A percentile compares a stretch with the other conserved stretches of the same genome.
Conservation (phyloP, 441 rosid species). For the Pelargonium australe region DNA sequence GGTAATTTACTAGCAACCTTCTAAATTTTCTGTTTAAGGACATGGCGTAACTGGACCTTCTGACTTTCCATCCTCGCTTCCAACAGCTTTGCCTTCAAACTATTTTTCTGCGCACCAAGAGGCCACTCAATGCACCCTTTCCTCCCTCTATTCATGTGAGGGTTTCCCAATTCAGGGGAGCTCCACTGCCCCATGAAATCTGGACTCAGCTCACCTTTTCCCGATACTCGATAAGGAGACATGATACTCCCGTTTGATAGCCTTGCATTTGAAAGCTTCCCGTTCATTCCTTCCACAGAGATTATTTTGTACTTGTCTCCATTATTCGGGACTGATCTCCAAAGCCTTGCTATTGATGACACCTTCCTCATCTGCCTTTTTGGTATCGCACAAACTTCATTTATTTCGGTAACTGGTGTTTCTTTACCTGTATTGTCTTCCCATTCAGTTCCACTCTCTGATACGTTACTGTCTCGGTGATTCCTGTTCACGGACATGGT, state of each 20-base stretch:
- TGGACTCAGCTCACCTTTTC: slow-evolving; percentile 45
- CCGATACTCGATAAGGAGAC: neutral
- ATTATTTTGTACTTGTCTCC: slow-evolving; percentile 52
- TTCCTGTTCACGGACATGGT: slow-evolving; percentile 52
- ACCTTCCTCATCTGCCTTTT: slow-evolving; percentile 48
- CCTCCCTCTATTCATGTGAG: slow-evolving; percentile 64
- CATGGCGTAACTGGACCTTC: slow-evolving; percentile 76
- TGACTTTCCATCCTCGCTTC: slow-evolving; percentile 90
- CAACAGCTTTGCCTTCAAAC: slow-evolving; percentile 65
- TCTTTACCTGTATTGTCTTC: slow-evolving; percentile 43
- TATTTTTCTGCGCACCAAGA: slow-evolving; percentile 63
- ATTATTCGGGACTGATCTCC: slow-evolving; percentile 49
- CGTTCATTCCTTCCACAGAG: slow-evolving; percentile 55
- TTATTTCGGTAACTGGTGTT: slow-evolving; percentile 44
- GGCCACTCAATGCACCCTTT: slow-evolving; percentile 99
- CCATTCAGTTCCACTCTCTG: slow-evolving; percentile 49
- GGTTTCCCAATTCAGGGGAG: slow-evolving; percentile 63
- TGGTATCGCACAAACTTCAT: slow-evolving; percentile 58
- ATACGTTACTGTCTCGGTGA: slow-evolving; percentile 42
- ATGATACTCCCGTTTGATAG: neutral
- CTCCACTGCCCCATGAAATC: slow-evolving; percentile 69
- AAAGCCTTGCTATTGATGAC: slow-evolving; percentile 70
- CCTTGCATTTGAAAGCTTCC: slow-evolving; percentile 29
- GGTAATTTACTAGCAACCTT: too few relatives aligned
- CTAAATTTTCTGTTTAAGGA: slow-evolving; percentile 67